Conservation (phyloP, 2,329 filamentous ascomycete species). For the Parastagonospora avenae region DNA sequence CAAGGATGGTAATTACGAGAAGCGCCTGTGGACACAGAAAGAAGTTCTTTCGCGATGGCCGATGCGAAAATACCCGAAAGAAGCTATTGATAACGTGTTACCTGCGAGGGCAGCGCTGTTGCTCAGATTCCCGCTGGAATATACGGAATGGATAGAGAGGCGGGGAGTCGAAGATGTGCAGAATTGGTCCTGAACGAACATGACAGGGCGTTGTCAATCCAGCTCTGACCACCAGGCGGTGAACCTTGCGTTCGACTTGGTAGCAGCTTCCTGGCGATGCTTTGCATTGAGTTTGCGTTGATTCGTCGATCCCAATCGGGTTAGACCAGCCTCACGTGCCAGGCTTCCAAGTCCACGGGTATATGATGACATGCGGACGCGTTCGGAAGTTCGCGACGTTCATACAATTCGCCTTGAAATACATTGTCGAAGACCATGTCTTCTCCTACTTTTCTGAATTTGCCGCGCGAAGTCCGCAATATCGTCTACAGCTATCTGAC, state of each 20-base stretch:
- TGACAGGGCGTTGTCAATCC: background rate
- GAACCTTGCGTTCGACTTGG: background rate
- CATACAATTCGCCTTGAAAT: background rate
- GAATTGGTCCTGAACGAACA: background rate
- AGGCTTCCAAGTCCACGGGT: background rate
- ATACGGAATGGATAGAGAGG: background rate
- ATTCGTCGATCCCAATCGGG: background rate
- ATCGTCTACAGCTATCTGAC: constrained; percentile 1
- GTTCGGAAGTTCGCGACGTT: background rate
- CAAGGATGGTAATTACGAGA: background rate
- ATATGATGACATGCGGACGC: background rate
- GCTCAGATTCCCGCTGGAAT: background rate
- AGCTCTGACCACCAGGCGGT: background rate
- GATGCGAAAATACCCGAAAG: background rate
- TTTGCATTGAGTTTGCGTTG: background rate
- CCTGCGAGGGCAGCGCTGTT: background rate
- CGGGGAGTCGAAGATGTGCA: background rate
- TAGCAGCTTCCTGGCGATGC: background rate
- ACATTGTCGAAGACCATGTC: background rate
- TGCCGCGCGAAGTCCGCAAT: background rate
- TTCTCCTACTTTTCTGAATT: background rate
- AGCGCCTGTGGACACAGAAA: background rate
- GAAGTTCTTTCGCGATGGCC: background rate
- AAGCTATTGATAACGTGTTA: background rate
- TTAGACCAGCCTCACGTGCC: background rate